Evolutionary conservation across 2,329 filamentous ascomycete species (phyloP), one percentile per base, ranked within the genome.

Genomic region (Penicillium oxalicum): DNA sequence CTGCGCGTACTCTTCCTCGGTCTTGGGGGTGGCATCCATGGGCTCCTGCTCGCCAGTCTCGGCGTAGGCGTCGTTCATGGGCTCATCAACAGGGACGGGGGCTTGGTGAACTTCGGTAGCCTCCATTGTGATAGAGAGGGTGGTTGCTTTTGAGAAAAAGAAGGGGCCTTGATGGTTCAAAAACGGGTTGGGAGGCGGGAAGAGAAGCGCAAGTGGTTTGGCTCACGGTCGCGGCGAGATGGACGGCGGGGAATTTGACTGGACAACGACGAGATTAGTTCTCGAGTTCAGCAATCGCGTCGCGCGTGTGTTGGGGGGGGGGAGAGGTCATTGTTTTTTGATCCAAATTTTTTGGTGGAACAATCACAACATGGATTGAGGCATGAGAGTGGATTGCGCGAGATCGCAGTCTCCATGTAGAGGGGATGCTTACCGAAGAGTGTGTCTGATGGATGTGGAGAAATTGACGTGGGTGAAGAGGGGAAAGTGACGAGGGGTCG

Each of bases 1-100:
- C 69, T 90, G 83, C 44, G 89, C 90, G 68, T 98, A 98, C 72
- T 98, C 93, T 69, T 97, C 91, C 62, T 98, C 93, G 50, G 91
- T 95, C 76, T 91, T 93, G 63, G 89, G 91, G 52, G 81, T 80
- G 54, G 82, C 80, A 61, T 91, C 88, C 58, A 87, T 87, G 60
- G 93, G 87, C 43, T 65, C 68, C 44, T 71, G 76, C 49, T 87
- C 84, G 68, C 68, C 83, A 54, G 82, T 73, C 60, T 83, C 82
- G 59, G 86, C 81, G 69, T 87, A 73, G 51, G 74, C 69, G 47
- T 87, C 82, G 53, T 72, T 64, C 55, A 86, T 69, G 49, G 82
- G 80, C 63, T 79, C 79, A 60, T 82, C 83, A 61, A 80, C 82
- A 63, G 77, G 7, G 36, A 44, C 62, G 55, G 79, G 71, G 51